Evolutionary conservation across 2,329 filamentous ascomycete species (phyloP).

Genomic region (Zymoseptoria pseudotritici): DNA sequence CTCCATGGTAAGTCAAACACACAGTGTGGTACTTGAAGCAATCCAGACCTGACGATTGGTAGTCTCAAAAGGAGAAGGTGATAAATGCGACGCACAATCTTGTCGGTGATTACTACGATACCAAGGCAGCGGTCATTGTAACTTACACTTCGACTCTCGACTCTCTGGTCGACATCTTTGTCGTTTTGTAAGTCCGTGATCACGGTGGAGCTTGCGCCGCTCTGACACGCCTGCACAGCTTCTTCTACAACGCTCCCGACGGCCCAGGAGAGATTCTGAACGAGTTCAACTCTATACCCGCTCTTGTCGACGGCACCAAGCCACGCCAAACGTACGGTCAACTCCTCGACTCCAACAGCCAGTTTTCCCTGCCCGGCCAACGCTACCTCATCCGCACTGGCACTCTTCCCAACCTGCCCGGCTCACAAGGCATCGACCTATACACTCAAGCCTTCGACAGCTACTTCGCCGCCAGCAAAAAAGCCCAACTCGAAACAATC

Average conservation of each 20-base stretch:
- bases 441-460: constrained; percentile 14
- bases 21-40: no score
- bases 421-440: constrained; percentile 10
- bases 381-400: constrained; percentile 37
- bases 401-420: constrained; percentile 30
- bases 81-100: constrained; percentile 41
- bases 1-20: constrained; percentile 16
- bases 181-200: constrained; percentile 40
- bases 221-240: constrained; percentile 4
- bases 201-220: background rate
- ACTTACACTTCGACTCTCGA: constrained; percentile 44
- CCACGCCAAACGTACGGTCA: constrained; percentile 10
- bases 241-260: constrained; percentile 47
- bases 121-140: constrained; percentile 54
- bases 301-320: constrained; percentile 12
- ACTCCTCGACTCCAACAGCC: constrained; percentile 13
- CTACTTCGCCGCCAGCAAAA: constrained; percentile 8
- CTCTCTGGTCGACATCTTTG: constrained; percentile 46
- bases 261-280: constrained; percentile 48
- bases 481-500: constrained; percentile 3
- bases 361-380: constrained; percentile 16
- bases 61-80: constrained; percentile 32
- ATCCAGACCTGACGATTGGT: background rate
- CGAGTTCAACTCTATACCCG: constrained; percentile 41
- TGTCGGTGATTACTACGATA: constrained; percentile 50